Evolutionary conservation across 208 protist genomes (phyloP).

Genomic region (Leishmania mexicana): DNA sequence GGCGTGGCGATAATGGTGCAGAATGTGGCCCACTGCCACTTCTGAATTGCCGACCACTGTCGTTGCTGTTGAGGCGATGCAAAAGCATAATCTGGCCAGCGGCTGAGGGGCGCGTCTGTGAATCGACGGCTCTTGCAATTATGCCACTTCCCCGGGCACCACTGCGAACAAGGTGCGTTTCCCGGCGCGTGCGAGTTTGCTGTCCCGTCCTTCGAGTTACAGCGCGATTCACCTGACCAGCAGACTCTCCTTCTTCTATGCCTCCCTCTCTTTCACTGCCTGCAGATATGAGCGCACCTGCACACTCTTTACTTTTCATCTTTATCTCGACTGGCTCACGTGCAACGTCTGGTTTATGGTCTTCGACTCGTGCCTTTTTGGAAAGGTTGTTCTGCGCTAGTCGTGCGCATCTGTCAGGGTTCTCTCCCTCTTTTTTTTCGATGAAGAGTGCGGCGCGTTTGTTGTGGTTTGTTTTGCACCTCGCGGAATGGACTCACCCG

Average conservation of each 20-base stretch:
- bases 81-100: background rate
- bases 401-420: background rate
- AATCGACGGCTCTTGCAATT: background rate
- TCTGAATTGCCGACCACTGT: background rate
- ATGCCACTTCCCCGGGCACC: background rate
- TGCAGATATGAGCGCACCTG: background rate
- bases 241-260: background rate
- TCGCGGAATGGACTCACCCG: background rate
- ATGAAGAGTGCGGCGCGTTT: background rate
- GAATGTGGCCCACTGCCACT: background rate
- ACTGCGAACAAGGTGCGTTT: background rate
- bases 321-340: background rate
- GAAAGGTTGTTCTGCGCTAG: background rate
- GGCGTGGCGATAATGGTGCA: background rate
- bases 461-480: background rate
- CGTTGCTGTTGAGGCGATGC: background rate
- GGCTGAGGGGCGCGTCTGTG: background rate
- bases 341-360: background rate
- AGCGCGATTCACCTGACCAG: background rate
- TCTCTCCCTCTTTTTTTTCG: slow-evolving; percentile 1
- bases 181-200: background rate
- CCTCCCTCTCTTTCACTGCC: slow-evolving; percentile 3
- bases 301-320: background rate
- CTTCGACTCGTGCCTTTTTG: background rate
- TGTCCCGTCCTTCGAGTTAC: background rate